Base-by-base conservation (phyloP, 768 basidiomycete species). In the Leccinellum rugosiceps region DNA sequence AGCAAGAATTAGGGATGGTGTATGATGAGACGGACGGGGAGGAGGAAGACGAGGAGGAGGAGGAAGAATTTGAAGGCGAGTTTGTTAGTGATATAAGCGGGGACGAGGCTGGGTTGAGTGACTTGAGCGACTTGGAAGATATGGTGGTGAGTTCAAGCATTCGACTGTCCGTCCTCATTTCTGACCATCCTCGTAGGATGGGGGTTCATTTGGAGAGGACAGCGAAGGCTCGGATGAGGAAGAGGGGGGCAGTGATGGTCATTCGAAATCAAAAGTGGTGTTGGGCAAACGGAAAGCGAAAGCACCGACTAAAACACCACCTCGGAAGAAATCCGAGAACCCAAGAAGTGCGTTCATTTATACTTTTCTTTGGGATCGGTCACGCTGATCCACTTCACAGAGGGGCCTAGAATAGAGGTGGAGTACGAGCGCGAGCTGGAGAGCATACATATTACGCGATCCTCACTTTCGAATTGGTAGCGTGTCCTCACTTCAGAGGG, bases 381-480 rank as follows among this genome's bases (percentile, higher is more conserved):
- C 46, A 56, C 46, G 45, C 63, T 70, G 47, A 70, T 31, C 43
- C 46, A 41, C 41, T 45, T 50, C 58, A 10, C 70, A 87, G 87
- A 80, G 66, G 90, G 86, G 19, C 88, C 93, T 14, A 80, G 87
- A 62, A 88, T 98, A 67, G 92, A 98, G 71, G 88, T 98, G 66
- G 96, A 98, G 74, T 97, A 97, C 84, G 95, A 98, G 72, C 85
- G 92, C 70, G 95, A 97, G 76, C 79, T 89, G 73, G 92, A 88
- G 68, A 86, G 80, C 61, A 69, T 83, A 52, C 82, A 83, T 43
- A 73, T 85, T 46, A 77, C 77, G 35, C 80, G 78, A 62, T 80
- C 80, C 43, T 74, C 75, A 14, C 68, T 83, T 60, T 77, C 80
- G 44, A 79, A 78, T 62, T 84, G 83, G 83, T 85, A 80, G 65